These are phyloP conservation scores for Amoebophrya sp. DNA, from an alignment of 169 alveolate genomes.

Conservation along the genomic window DNA sequence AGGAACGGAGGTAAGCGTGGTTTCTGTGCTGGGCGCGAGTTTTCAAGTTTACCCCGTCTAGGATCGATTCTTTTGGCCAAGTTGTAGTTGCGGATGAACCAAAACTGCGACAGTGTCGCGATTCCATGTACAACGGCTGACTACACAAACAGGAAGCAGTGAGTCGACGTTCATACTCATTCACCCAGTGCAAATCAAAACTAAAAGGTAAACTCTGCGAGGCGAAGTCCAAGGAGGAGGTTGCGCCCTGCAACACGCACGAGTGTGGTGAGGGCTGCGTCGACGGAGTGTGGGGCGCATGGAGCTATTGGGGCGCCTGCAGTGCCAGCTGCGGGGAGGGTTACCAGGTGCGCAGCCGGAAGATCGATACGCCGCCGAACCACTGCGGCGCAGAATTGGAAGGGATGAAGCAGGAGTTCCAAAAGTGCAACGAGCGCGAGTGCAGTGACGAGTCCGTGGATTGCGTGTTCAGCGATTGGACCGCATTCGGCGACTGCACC, in stretches of 20 bases:
- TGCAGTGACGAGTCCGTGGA: not conserved
- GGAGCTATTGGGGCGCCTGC: not conserved
- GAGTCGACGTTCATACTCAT: too few relatives aligned
- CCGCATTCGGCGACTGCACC: not conserved
- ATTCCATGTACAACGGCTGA: too few relatives aligned
- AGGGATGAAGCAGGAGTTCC: not conserved
- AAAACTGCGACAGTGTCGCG: too few relatives aligned
- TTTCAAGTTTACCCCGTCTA: too few relatives aligned
- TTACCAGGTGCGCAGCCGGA: not conserved
- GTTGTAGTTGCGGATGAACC: too few relatives aligned
- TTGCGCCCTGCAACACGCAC: not conserved
- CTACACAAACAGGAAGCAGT: too few relatives aligned
- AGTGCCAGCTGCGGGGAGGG: not conserved
- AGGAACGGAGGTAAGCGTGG: not conserved
- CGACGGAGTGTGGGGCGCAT: not conserved
- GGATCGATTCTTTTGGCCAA: too few relatives aligned
- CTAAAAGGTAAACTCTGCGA: conserved; percentile 15
- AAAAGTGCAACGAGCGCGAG: not conserved
- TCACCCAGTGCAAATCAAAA: too few relatives aligned
- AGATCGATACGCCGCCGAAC: not conserved
- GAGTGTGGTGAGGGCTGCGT: not conserved
- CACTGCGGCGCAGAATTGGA: not conserved
- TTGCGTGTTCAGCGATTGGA: not conserved
- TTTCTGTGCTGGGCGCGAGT: too few relatives aligned
- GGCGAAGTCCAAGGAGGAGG: not conserved